Percentiles rank a stretch among this genome's conserved stretches.
phyloP scores from a whole-genome alignment of 2,329 filamentous ascomycete species.

The Neofusicoccum cordaticola region DNA sequence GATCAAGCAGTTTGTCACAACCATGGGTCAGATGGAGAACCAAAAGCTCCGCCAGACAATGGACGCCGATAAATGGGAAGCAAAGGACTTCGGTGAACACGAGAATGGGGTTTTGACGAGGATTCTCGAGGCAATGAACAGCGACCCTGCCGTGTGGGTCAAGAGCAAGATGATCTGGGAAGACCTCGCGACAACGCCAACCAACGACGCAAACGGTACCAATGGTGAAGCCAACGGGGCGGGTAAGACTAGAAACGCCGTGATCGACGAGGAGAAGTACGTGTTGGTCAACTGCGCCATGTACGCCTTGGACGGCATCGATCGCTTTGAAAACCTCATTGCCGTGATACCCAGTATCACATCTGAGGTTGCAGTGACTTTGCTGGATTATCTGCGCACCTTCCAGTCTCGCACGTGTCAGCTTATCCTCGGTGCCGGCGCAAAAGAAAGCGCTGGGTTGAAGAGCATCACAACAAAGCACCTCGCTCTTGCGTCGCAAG shows the following conservation, averaged over 20 bases:
- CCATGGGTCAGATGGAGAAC: slow-evolving; percentile 68
- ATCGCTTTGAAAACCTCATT: slow-evolving; percentile 78
- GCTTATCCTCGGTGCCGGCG: slow-evolving; percentile 90
- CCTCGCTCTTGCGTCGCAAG: slow-evolving; percentile 85
- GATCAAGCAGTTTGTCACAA: slow-evolving; percentile 75
- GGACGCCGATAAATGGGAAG: slow-evolving; percentile 77
- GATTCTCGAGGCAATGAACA: slow-evolving; percentile 68
- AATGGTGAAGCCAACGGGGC: slow-evolving; percentile 33
- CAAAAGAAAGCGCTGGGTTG: slow-evolving; percentile 80
- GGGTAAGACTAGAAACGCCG: slow-evolving; percentile 57
- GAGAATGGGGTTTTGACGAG: slow-evolving; percentile 60
- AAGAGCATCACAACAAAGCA: slow-evolving; percentile 98
- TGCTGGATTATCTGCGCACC: slow-evolving; percentile 83
- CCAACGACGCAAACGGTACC: slow-evolving; percentile 30
- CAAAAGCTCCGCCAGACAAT: slow-evolving; percentile 73
- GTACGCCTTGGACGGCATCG: slow-evolving; percentile 75
- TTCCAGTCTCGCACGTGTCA: slow-evolving; percentile 98
- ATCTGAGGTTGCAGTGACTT: slow-evolving; percentile 71
- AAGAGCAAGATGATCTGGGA: slow-evolving; percentile 48
- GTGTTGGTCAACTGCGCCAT: slow-evolving; percentile 82
- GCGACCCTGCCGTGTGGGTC: slow-evolving; percentile 66
- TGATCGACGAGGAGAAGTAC: slow-evolving; percentile 81
- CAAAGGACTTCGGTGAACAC: slow-evolving; percentile 68
- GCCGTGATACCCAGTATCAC: slow-evolving; percentile 86
- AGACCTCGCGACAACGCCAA: slow-evolving; percentile 18